phyloP scores from a whole-genome alignment of 208 protist species.

The Angomonas desouzai region DNA sequence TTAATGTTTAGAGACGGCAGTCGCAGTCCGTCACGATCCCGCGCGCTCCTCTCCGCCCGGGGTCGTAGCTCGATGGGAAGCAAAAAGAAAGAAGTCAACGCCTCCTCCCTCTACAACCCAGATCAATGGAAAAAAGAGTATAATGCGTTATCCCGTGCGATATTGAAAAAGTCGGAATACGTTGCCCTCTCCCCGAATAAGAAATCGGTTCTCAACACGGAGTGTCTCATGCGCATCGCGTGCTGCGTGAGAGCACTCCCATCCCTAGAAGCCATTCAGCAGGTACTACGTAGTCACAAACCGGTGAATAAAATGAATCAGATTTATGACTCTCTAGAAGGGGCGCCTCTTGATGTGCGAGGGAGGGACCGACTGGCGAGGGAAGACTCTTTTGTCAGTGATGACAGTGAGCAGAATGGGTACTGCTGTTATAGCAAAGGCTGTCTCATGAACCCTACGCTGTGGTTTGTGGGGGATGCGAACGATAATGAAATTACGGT shows the following conservation, averaged over 20 bases:
- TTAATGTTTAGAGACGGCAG: not conserved
- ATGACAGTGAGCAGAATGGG: not conserved
- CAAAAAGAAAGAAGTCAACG: conserved; percentile 14
- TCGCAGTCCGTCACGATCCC: conserved; percentile 5
- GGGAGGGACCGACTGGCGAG: conserved; percentile 8
- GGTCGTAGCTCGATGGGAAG: not conserved
- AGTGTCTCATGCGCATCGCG: conserved; percentile 32
- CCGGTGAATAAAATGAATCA: conserved; percentile 7
- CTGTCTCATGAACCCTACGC: conserved; percentile 27
- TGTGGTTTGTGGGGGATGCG: conserved; percentile 49
- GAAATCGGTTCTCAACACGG: conserved; percentile 38
- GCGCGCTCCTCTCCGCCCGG: not conserved
- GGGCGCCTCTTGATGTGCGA: conserved; percentile 19
- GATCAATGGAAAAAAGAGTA: conserved; percentile 35
- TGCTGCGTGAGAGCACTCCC: conserved; percentile 68
- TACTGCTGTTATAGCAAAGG: conserved; percentile 11
- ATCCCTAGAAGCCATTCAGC: conserved; percentile 50
- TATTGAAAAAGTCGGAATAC: conserved; percentile 29
- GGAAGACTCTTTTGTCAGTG: not conserved
- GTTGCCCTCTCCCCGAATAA: conserved; percentile 41
- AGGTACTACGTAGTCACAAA: conserved; percentile 19
- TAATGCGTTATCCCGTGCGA: conserved; percentile 19
- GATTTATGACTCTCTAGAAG: conserved; percentile 18
- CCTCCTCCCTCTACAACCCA: conserved; percentile 42
- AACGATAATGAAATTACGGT: conserved; percentile 58